These are phyloP conservation scores for Triticum monococcum DNA, from an alignment of 176 grass and related monocot genomes.

Conservation along the genomic window DNA sequence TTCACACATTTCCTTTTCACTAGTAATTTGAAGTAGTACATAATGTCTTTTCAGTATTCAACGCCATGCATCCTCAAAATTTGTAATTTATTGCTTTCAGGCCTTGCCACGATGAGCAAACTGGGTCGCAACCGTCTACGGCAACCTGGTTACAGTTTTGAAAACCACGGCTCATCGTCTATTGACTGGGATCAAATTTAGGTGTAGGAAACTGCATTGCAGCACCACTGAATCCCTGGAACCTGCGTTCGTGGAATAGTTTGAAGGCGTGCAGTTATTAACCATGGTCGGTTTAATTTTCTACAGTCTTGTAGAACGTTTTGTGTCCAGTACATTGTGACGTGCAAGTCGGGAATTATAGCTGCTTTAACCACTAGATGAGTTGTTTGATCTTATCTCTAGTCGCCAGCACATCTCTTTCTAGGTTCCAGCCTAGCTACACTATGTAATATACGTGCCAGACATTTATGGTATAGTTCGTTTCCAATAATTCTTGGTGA, in stretches of 20 bases:
- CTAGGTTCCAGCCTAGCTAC: no score
- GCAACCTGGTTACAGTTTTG: constrained; percentile 59
- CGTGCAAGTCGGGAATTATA: background rate
- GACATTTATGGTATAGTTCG: no score
- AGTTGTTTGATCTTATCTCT: no score
- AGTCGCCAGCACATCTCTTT: no score
- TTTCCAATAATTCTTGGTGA: no score
- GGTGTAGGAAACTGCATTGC: constrained; percentile 9
- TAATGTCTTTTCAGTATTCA: background rate
- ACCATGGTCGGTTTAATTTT: background rate
- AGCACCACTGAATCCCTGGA: background rate
- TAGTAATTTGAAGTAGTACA: background rate
- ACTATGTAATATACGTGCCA: no score
- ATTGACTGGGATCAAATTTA: constrained; percentile 82
- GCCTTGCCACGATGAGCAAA: constrained; percentile 77
- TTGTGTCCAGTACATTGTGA: background rate
- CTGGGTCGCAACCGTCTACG: constrained; percentile 61
- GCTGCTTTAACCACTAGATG: no score
- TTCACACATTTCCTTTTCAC: background rate
- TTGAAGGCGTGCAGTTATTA: background rate
- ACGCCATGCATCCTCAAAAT: background rate
- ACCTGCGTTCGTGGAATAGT: background rate
- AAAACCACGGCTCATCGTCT: constrained; percentile 35
- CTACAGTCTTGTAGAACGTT: background rate
- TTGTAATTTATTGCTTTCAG: constrained; percentile 45